Evolutionary conservation across 768 basidiomycete genomes (phyloP), one percentile per base, ranked within the genome.

Genomic region (Termitomyces sp.): DNA sequence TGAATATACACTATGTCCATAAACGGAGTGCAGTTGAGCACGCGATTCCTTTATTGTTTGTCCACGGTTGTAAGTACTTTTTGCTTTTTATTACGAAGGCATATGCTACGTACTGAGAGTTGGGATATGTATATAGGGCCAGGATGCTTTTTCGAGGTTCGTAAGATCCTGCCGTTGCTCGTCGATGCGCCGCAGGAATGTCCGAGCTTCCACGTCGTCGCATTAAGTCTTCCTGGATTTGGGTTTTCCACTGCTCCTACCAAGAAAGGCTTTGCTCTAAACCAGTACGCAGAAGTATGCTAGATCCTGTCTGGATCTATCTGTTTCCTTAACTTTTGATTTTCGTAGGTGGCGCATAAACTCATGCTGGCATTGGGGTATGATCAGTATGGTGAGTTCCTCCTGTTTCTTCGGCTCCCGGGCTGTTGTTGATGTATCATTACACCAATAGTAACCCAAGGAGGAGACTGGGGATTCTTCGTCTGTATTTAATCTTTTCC

Each of bases 201-300:
- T 56, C 86, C 86, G 1, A 82, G 78, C 55, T 88, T 89, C 68
- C 84, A 88, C 63, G 83, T 89, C 25, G 84, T 89, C 0, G 82
- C 81, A 0, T 63, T 80, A 40, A 82, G 86, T 65, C 65, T 88
- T 15, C 87, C 86, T 9, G 85, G 84, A 0, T 88, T 72, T 69
- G 86, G 84, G 0, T 88, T 86, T 70, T 87, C 86, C 0, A 79
- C 84, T 47, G 83, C 79, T 0, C 80, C 83, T 0, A 81, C 69
- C 53, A 81, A 81, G 67, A 76, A 76, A 60, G 85, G 85, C 0
- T 88, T 87, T 62, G 66, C 64, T 9, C 38, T 72, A 0, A 61
- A 68, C n/a, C 84, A 87, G 51, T 86, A 81, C 57, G 77, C 77
- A 5, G 72, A 83, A 75, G 80, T 81, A 25, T 31, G 56, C 40